phyloP scores from a whole-genome alignment of 2,329 filamentous ascomycete genomes.

The Acephala macrosclerotiorum region DNA sequence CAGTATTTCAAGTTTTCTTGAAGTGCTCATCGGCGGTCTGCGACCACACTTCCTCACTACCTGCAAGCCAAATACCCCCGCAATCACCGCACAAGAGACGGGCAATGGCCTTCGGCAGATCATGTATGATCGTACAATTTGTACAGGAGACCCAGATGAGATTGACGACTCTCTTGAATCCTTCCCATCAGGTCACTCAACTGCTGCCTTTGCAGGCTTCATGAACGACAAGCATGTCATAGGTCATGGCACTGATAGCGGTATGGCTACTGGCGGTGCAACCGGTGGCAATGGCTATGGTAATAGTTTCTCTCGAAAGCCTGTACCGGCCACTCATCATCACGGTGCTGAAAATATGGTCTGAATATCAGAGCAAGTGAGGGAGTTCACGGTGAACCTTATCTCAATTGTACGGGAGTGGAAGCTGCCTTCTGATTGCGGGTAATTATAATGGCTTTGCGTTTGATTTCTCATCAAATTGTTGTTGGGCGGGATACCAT shows the following conservation, averaged over 20 bases:
- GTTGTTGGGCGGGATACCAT: background rate
- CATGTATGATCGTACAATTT: constrained; percentile 75
- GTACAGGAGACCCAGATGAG: constrained; percentile 68
- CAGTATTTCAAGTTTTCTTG: constrained; percentile 80
- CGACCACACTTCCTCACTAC: constrained; percentile 76
- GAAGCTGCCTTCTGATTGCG: background rate
- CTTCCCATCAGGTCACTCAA: constrained; percentile 77
- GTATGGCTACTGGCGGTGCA: background rate
- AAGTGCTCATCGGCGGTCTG: constrained; percentile 77
- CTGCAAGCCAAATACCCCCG: constrained; percentile 64
- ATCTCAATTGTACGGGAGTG: background rate
- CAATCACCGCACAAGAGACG: constrained; percentile 48
- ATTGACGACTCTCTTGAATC: constrained; percentile 76
- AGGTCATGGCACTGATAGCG: constrained; percentile 17
- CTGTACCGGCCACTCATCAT: constrained; percentile 13
- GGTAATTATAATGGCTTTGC: background rate
- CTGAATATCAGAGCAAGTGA: background rate
- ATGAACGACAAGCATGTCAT: background rate
- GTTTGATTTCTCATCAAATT: constrained; percentile 5
- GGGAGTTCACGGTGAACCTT: background rate
- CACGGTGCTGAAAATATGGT: constrained; percentile 20
- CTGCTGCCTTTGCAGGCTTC: constrained; percentile 76
- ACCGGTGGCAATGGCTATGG: constrained; percentile 4
- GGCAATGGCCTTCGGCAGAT: constrained; percentile 64
- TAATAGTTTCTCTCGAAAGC: constrained; percentile 19